Base-by-base conservation (phyloP, 306 rosid genomes). In the Lathyrus tuberosus region DNA sequence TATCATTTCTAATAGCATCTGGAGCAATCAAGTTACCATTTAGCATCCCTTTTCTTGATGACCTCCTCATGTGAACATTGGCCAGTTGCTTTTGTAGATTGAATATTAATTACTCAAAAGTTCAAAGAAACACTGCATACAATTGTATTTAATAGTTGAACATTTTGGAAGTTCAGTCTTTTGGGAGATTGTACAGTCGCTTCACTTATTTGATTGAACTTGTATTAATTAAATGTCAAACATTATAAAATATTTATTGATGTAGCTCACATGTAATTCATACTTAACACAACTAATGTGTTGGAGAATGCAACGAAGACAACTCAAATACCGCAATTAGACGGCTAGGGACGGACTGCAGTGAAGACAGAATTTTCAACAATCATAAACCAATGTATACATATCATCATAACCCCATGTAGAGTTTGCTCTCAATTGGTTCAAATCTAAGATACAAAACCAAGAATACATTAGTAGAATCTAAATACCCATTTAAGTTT, bases 11-110 rank as follows among this genome's bases (percentile, higher is more conserved):
- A 15, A 73, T 89, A 48, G 96, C 99, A 14, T 72, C 73, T 69
- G 99, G 99, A 16, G 62, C 66, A 69, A 82, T 91, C 75, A 86
- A 89, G 86, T 82, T 91, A 37, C 97, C 96, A 16, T 86, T 88
- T 79, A 78, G 48, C 75, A 66, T 47, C 30, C 84, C 89, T 56
- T 71, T 82, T 62, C 84, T 94, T 46, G 88, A 91, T 81, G 84
- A 95, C 64, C 78, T 95, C 9, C 60, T 87, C 46, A 65, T 84
- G 95, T 95, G 82, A 87, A 48, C 48, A 49, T 47, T 12, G 68
- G 22, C 59, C 59, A 43, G 11, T 65, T 15, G 11, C 44, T 18
- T 69, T 54, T 59, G 40, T 52, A 49, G 43, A 49, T 70, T n/a
- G 53, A 46, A 35, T 48, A 66, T 40, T 37, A 51, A 52, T 6